Base-by-base conservation (phyloP, 805 yeast species). In the Brettanomyces nanus region DNA sequence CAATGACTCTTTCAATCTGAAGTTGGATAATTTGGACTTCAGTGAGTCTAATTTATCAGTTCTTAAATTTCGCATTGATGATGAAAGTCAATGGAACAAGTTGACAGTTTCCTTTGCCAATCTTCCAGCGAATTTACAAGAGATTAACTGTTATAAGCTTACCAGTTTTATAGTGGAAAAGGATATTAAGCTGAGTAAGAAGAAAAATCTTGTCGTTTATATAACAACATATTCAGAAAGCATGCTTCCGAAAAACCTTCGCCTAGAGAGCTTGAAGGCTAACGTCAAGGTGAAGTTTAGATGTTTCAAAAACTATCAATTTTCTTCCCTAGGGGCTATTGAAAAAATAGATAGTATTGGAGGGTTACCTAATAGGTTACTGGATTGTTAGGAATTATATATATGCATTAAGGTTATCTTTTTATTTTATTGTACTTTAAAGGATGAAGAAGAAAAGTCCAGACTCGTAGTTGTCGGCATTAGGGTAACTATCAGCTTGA, bases 151-250 rank as follows among this genome's bases (percentile, higher is more conserved):
- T n/a, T 38, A 41, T 22, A 34, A 29, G 19, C 33, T 34, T 7
- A 38, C 41, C 3, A 32, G 35, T 10, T 38, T 41, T 13, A 35
- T 41, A 2, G 39, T 41, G 22, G 44, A 41, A 19, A 41, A 41
- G 23, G 44, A 41, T 23, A 38, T 38, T 3, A 41, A 38, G 19
- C 28, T 41, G 18, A 11, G 17, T 19, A 23, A 18, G 18, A 30
- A 21, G 30, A 30, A 36, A 21, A 19, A 15, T 13, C 20, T 36
- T 14, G 21, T 23, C 10, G 19, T 14, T 5, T 11, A 10, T 4
- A 36, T 30, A 7, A 36, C 34, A 6, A 14, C 23, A 17, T 5
- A 13, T 13, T n/a, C n/a, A n/a, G n/a, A n/a, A n/a, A n/a, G n/a
- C n/a, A n/a, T 19, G 15, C 11, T 19, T 20, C 31, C 37, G 13